These are phyloP conservation scores for Globisporangium acanthophoron DNA, from an alignment of 352 stramenopile species.

Conservation along the genomic window DNA sequence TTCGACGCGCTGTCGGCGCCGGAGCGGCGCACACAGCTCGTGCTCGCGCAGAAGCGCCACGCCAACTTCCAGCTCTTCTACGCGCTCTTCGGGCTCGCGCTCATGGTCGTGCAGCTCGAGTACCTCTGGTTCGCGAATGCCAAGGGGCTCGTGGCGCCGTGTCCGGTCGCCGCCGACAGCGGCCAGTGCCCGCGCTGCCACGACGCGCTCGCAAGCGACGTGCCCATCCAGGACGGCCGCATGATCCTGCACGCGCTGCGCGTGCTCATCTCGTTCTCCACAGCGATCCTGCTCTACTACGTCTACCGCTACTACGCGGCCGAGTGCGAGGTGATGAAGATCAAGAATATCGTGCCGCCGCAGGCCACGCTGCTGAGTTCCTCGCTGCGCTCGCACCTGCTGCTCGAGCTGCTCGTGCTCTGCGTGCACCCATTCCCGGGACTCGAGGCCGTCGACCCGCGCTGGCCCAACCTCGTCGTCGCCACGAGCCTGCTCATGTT, in stretches of 20 bases:
- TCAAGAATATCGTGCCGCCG: conserved; percentile 75
- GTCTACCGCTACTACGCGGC: conserved; percentile 58
- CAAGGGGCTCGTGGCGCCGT: conserved; percentile 23
- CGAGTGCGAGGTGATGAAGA: conserved; percentile 72
- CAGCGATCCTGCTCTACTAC: conserved; percentile 62
- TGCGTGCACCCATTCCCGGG: conserved; percentile 64
- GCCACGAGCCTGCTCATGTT: conserved; percentile 64
- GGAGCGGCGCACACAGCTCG: conserved; percentile 45
- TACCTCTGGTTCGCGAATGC: conserved; percentile 71
- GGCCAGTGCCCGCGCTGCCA: conserved; percentile 36
- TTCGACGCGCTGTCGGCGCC: conserved; percentile 33
- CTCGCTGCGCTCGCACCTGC: conserved; percentile 33
- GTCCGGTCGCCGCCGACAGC: conserved; percentile 20
- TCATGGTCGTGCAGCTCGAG: conserved; percentile 77
- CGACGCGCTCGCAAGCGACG: conserved; percentile 16
- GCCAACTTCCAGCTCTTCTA: conserved; percentile 70
- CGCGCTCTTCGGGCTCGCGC: conserved; percentile 48
- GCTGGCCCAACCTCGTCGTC: conserved; percentile 55
- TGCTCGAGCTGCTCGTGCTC: conserved; percentile 49
- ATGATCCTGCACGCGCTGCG: conserved; percentile 66
- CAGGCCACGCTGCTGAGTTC: conserved; percentile 60
- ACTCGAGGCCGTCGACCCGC: conserved; percentile 53
- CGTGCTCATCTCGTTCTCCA: conserved; percentile 63
- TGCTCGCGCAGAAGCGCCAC: conserved; percentile 36
- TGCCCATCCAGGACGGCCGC: conserved; percentile 41